phyloP scores from a whole-genome alignment of 495 filamentous ascomycete genomes.

The Jackrogersella multiformis region DNA sequence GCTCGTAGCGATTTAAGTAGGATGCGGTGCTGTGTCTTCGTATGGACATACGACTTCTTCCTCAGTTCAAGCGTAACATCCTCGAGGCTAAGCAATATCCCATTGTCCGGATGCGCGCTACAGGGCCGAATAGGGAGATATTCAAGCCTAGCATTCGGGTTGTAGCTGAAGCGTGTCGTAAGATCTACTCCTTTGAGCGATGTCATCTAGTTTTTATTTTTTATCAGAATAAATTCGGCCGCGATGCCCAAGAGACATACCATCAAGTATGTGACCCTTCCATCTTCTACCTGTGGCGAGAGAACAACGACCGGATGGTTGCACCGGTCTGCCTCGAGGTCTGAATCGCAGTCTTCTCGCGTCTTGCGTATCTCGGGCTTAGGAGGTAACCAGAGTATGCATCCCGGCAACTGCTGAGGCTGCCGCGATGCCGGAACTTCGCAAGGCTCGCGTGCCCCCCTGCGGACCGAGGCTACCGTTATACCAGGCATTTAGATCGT shows the following conservation, averaged over 20 bases:
- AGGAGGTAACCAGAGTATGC: conserved; percentile 43
- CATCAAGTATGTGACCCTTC: conserved; percentile 37
- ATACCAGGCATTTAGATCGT: conserved; percentile 26
- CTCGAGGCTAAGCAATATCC: conserved; percentile 39
- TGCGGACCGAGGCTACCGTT: conserved; percentile 6
- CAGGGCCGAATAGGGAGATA: conserved; percentile 45
- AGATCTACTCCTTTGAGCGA: conserved; percentile 44
- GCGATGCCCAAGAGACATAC: no score
- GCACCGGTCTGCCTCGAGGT: conserved; percentile 37
- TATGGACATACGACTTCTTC: conserved; percentile 44
- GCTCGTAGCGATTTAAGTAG: conserved; percentile 10
- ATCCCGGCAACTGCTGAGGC: conserved; percentile 30
- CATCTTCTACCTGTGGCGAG: conserved; percentile 28
- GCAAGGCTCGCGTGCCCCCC: conserved; percentile 12
- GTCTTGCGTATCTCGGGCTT: conserved; percentile 19
- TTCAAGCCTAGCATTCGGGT: conserved; percentile 17
- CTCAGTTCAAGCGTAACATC: conserved; percentile 11
- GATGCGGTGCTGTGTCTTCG: conserved; percentile 17
- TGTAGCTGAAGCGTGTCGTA: conserved; percentile 19
- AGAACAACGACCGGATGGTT: conserved; percentile 45
- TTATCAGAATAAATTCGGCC: background rate
- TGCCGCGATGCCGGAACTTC: background rate
- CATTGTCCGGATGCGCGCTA: conserved; percentile 45
- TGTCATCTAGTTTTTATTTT: conserved; percentile 41
- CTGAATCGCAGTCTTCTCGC: conserved; percentile 10